Base-by-base conservation (phyloP, 1,284 basidiomycete genomes). In the Heterobasidion irregulare region DNA sequence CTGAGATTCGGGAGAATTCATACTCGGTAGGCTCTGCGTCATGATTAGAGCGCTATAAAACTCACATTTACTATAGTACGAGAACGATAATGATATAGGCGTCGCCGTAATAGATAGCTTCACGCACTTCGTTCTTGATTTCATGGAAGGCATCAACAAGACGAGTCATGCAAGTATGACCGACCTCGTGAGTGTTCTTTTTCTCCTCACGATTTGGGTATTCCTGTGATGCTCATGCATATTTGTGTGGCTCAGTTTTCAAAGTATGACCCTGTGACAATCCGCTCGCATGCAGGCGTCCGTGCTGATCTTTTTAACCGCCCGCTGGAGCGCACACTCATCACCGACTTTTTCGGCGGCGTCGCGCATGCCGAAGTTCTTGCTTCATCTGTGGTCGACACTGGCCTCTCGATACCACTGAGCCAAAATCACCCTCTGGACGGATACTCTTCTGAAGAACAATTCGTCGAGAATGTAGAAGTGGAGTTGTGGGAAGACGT, bases 341-440 rank as follows among this genome's bases (percentile, higher is more conserved):
- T 98, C 58, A 98, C 95, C 4, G 95, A 98, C 70, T 99, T 99
- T 69, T 93, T 99, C 62, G 96, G 96, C 2, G 93, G 91, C 0
- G 92, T 98, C 8, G 79, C 91, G 2, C 86, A 89, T 57, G 92
- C 89, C 0, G 92, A 97, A 62, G 72, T 83, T n/a, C 57, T 70
- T 8, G 35, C 52, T 18, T 34, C 52, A n/a, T 38, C 49, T 51
- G n/a, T 13, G 12, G 38, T 41, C 10, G 38, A 41, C n/a, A 10
- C 8, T 3, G n/a, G 10, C n/a, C 38, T 41, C 3, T n/a, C 6
- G 6, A 41, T 41, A 6, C 5, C 26, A 5, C 4, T 8, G n/a
- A n/a, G 38, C n/a, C 38, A 41, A 10, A 41, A 41, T n/a, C 10
- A 12, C 4, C 10, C 38, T 8, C n/a, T 6, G 6, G 26, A 26